phyloP scores from a whole-genome alignment of 2,329 filamentous ascomycete genomes.

The Tolypocladium endophyticum region DNA sequence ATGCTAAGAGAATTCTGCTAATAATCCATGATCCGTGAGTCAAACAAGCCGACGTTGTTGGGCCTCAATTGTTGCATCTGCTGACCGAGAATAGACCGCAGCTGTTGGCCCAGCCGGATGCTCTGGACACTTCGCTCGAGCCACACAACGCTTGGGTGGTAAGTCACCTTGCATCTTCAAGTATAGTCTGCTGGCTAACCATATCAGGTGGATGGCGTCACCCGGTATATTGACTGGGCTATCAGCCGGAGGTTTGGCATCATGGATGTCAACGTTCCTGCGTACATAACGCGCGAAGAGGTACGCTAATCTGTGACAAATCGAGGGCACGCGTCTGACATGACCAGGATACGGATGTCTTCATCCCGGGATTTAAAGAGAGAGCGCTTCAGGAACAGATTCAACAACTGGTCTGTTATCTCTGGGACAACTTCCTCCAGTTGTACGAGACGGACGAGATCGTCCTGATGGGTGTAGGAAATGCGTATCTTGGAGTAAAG shows the following conservation, averaged over 20 bases:
- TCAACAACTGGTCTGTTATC: conserved; percentile 67
- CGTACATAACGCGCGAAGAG: conserved; percentile 56
- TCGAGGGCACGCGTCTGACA: conserved; percentile 1
- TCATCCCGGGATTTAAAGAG: conserved; percentile 33
- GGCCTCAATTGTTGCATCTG: not conserved
- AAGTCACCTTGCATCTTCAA: conserved; percentile 24
- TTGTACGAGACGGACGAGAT: conserved; percentile 61
- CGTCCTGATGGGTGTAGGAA: conserved; percentile 81
- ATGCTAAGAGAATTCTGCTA: conserved; percentile 60
- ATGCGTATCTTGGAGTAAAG: conserved; percentile 75
- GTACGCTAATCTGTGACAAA: conserved; percentile 23
- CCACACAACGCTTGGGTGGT: conserved; percentile 84
- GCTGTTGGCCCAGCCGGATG: conserved; percentile 55
- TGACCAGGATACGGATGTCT: conserved; percentile 36
- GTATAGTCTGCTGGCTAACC: conserved; percentile 4
- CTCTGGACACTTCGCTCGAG: conserved; percentile 62
- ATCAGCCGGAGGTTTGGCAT: conserved; percentile 66
- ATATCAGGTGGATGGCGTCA: conserved; percentile 65
- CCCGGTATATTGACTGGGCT: conserved; percentile 79
- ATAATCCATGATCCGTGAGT: conserved; percentile 85
- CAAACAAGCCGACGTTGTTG: not conserved
- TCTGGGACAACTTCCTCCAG: conserved; percentile 97
- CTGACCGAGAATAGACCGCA: conserved; percentile 42
- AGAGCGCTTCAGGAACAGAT: conserved; percentile 45
- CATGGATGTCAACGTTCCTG: conserved; percentile 85